Conservation (phyloP, 1,139 yeast genomes). For the Saccharomyces hybrid region DNA sequence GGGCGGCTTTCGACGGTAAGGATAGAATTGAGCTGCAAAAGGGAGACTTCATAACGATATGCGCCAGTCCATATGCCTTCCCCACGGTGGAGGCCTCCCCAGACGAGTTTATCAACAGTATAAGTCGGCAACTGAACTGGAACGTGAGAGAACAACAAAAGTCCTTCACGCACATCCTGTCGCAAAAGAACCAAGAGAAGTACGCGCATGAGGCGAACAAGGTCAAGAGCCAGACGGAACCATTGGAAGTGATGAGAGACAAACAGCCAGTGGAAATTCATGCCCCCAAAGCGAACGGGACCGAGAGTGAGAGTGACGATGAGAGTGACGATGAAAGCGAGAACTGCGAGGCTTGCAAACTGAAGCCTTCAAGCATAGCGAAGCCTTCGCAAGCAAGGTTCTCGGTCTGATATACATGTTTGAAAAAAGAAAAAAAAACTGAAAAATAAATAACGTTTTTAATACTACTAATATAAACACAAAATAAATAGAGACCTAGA, state of each 20-base stretch:
- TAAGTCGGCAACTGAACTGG: constrained; percentile 80
- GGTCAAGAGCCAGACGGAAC: constrained; percentile 3
- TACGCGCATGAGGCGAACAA: constrained; percentile 8
- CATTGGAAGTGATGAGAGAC: neutral
- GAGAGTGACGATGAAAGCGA: constrained; percentile 4
- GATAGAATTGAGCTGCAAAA: constrained; percentile 59
- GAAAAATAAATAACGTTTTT: neutral
- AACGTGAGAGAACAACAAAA: constrained; percentile 76
- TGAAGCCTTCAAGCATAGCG: neutral
- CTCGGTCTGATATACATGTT: neutral
- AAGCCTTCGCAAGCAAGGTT: neutral
- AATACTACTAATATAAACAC: neutral
- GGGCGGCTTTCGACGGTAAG: constrained; percentile 89
- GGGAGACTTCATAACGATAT: constrained; percentile 72
- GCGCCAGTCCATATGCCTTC: constrained; percentile 75
- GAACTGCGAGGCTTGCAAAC: neutral
- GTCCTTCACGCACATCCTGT: constrained; percentile 51
- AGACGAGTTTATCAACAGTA: constrained; percentile 77
- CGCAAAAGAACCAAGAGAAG: constrained; percentile 39
- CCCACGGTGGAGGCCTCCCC: constrained; percentile 74
- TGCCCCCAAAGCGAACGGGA: neutral
- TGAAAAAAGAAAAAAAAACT: neutral
- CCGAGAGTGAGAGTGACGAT: neutral
- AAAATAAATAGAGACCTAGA: neutral
- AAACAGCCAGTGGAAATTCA: neutral